Evolutionary conservation across 306 rosid genomes (phyloP).

Genomic region (Cotoneaster glaucophyllus): DNA sequence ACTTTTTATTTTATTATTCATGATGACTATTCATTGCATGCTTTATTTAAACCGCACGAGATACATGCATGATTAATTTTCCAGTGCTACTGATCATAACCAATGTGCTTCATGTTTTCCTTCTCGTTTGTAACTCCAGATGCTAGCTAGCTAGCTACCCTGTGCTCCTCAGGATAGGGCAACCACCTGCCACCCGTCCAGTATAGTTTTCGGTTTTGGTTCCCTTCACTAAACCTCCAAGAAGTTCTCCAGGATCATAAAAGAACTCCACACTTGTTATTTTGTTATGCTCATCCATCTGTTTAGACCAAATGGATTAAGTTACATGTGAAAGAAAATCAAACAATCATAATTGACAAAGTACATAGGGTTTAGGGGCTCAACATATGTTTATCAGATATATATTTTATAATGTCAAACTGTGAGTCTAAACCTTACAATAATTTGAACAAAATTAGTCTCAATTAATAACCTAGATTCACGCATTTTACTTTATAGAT

Average conservation of each 20-base stretch:
- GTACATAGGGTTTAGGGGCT: no score
- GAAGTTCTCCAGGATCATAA: conserved; percentile 46
- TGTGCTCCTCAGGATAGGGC: conserved; percentile 41
- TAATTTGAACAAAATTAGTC: no score
- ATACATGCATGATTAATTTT: no score
- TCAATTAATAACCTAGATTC: no score
- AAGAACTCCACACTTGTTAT: conserved; percentile 62
- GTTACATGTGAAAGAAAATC: neutral
- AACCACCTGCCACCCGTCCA: conserved; percentile 26
- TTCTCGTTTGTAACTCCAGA: neutral
- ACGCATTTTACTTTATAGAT: no score
- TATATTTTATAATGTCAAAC: no score
- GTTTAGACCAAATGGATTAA: neutral
- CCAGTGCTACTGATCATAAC: no score
- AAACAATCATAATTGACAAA: neutral
- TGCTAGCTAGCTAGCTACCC: conserved; percentile 12
- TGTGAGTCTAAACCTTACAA: no score
- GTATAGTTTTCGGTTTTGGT: conserved; percentile 4
- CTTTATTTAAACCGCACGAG: no score
- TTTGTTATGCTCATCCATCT: conserved; percentile 44
- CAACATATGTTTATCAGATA: no score
- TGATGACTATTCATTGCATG: no score
- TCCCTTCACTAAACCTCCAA: conserved; percentile 48
- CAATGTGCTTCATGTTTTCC: neutral
- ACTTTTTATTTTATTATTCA: no score